phyloP scores from a whole-genome alignment of 768 basidiomycete genomes.

The Boletellus ananiceps region DNA sequence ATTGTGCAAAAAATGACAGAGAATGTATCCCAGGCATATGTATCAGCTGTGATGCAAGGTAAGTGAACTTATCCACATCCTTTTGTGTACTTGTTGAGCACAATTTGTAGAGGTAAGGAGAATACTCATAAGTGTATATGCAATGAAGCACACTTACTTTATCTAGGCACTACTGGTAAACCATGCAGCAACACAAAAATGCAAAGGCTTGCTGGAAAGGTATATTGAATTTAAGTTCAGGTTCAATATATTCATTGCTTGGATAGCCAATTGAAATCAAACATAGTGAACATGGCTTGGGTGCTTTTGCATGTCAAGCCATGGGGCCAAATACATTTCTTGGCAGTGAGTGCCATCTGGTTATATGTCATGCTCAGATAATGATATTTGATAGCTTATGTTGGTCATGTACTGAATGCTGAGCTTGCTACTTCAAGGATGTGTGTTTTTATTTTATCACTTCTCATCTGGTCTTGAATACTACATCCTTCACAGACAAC shows the following conservation, averaged over 20 bases:
- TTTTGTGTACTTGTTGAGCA: background rate
- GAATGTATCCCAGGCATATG: constrained; percentile 58
- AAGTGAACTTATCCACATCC: constrained; percentile 1
- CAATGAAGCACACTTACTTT: background rate
- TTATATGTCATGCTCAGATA: background rate
- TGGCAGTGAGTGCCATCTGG: constrained; percentile 25
- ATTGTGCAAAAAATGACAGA: constrained; percentile 31
- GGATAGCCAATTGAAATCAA: constrained; percentile 35
- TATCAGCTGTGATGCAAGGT: constrained; percentile 41
- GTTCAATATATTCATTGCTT: background rate
- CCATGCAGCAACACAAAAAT: constrained; percentile 29
- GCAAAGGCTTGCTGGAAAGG: constrained; percentile 22
- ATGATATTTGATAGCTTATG: constrained; percentile 34
- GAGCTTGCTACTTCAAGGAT: constrained; percentile 11
- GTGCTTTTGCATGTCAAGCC: constrained; percentile 38
- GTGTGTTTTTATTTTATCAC: background rate
- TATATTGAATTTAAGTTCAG: background rate
- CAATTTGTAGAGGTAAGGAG: constrained; percentile 21
- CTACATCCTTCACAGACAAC: constrained; percentile 4
- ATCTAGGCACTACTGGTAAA: constrained; percentile 15
- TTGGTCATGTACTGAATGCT: constrained; percentile 26
- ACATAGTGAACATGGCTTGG: constrained; percentile 37
- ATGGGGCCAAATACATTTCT: constrained; percentile 26
- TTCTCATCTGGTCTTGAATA: background rate
- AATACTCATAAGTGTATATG: background rate